Conservation (phyloP, 192 early-diverging fungal genomes). For the Globomyces pollinis-pini region DNA sequence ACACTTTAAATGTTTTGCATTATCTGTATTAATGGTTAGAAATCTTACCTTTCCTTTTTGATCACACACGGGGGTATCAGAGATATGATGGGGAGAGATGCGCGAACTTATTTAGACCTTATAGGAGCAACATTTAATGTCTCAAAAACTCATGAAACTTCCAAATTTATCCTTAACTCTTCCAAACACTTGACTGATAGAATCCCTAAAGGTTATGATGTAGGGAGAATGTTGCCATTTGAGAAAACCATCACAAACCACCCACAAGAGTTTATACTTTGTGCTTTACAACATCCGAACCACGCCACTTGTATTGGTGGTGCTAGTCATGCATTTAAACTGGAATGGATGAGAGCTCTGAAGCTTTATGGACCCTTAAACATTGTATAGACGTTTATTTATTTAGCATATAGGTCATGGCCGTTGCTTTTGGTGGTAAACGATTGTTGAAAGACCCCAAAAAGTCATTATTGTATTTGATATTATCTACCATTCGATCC, state of each 20-base stretch:
- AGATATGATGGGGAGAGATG: constrained; percentile 7
- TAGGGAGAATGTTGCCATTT: constrained; percentile 12
- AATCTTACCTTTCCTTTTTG: constrained; percentile 30
- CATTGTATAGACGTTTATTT: neutral
- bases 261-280: constrained; percentile 29
- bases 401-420: constrained; percentile 31
- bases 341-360: constrained; percentile 23
- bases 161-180: constrained; percentile 17
- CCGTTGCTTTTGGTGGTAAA: constrained; percentile 21
- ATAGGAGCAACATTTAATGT: constrained; percentile 11
- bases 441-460: constrained; percentile 23
- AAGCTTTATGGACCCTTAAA: constrained; percentile 30
- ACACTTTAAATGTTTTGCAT: constrained; percentile 25
- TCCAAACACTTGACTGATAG: constrained; percentile 13
- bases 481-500: constrained; percentile 15
- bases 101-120: constrained; percentile 18
- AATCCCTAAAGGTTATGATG: constrained; percentile 13
- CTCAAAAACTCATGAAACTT: neutral
- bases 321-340: constrained; percentile 12
- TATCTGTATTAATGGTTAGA: neutral
- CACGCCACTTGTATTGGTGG: constrained; percentile 15
- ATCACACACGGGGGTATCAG: constrained; percentile 29
- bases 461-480: constrained; percentile 9
- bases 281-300: constrained; percentile 28
- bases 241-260: constrained; percentile 17